Evolutionary conservation across 176 grass and related monocot species (phyloP).

Genomic region (Oryza punctata): DNA sequence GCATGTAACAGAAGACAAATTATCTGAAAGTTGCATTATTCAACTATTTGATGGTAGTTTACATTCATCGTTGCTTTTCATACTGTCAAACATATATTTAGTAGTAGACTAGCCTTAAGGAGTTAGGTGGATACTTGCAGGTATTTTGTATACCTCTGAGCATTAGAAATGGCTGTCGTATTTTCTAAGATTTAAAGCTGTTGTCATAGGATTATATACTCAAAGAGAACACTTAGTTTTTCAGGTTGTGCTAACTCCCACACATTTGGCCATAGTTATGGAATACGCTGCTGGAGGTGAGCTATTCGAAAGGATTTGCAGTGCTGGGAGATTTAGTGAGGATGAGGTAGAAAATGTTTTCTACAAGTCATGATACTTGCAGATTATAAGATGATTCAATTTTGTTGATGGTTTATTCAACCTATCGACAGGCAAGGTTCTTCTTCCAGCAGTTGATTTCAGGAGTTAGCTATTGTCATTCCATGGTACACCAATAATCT

Average conservation of each 20-base stretch:
- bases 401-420: conserved; percentile 32
- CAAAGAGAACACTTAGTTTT: conserved; percentile 52
- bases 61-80: not conserved
- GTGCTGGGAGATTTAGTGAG: conserved; percentile 89
- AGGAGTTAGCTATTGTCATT: conserved; percentile 98
- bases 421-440: conserved; percentile 71
- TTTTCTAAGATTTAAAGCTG: conserved; percentile 32
- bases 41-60: not conserved
- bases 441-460: conserved; percentile 99
- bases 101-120: not conserved
- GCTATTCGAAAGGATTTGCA: conserved; percentile 91
- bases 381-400: not conserved
- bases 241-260: conserved; percentile 97
- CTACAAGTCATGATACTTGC: not conserved
- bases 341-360: conserved; percentile 70
- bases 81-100: not conserved
- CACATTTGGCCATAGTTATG: conserved; percentile 99
- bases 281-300: conserved; percentile 98
- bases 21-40: not conserved
- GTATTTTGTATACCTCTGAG: not conserved
- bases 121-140: not conserved
- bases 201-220: conserved; percentile 23
- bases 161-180: not conserved
- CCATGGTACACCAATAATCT: conserved; percentile 67
- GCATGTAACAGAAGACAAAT: not conserved